A percentile compares a stretch with the other conserved stretches of the same genome.
These are phyloP conservation scores for Pleurotus djamor DNA, from an alignment of 768 basidiomycete species.

Conservation along the genomic window DNA sequence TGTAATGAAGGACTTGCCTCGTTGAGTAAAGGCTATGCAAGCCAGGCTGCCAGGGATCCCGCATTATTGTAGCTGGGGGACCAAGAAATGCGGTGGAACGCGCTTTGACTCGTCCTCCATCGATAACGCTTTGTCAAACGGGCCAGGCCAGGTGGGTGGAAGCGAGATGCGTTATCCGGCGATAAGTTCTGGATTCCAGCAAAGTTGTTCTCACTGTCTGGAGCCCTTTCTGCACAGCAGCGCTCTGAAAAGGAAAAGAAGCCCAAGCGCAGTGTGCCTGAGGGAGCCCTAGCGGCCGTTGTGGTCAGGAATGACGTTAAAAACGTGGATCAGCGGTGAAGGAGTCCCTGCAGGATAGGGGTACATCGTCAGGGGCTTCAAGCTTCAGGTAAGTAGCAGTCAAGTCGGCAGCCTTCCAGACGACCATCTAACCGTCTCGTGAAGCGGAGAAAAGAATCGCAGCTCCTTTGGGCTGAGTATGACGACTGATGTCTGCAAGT, in stretches of 20 bases:
- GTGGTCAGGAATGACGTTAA: not conserved
- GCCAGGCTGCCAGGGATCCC: no score
- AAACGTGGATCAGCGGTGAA: no score
- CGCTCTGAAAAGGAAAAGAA: not conserved
- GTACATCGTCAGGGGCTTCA: no score
- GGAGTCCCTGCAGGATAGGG: no score
- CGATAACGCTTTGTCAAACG: not conserved
- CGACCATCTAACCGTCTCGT: no score
- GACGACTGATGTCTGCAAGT: not conserved
- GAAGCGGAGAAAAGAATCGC: no score
- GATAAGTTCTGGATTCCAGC: not conserved
- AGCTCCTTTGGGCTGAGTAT: no score
- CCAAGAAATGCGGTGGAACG: not conserved
- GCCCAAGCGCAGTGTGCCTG: not conserved
- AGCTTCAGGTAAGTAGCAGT: no score
- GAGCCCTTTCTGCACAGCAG: not conserved
- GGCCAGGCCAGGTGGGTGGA: not conserved
- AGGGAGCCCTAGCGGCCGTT: not conserved
- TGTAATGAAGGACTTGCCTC: not conserved
- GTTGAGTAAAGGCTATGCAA: not conserved
- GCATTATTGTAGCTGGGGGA: no score
- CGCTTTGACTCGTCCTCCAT: not conserved
- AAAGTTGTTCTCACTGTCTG: slow-evolving; percentile 2
- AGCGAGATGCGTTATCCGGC: not conserved
- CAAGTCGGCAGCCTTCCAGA: no score